Base-by-base conservation (phyloP, 495 filamentous ascomycete genomes). In the Aeminium ludgeri region DNA sequence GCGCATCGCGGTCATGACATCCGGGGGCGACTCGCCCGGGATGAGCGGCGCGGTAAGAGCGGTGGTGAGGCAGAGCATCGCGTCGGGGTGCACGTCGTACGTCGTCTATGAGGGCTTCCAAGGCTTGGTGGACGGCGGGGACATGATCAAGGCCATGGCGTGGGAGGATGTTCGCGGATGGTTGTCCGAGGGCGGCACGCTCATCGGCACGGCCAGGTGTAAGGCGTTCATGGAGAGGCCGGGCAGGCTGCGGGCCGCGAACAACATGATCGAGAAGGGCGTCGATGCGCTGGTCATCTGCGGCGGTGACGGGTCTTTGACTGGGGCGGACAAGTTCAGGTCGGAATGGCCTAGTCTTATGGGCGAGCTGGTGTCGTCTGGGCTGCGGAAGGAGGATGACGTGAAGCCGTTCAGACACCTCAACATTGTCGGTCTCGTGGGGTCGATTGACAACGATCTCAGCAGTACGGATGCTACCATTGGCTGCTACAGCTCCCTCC, bases 371-470 rank as follows among this genome's bases (percentile, higher is more conserved):
- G 75, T 92, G 16, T 49, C 68, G 17, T 77, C 56, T 4, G 70
- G 72, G 12, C 70, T 85, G 45, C 65, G 94, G 48, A 75, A 72
- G 6, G 44, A 65, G 23, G 72, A 80, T 3, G 76, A 96, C 54
- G 58, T 80, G 29, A 60, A 71, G 19, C 74, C 80, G 1, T 87
- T 80, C 62, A 66, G 69, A 45, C 72, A 86, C 40, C 68, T 99
- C 45, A 96, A 95, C 60, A 94, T 99, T 46, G 86, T 93, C 20
- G 91, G 91, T 16, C 65, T 96, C 38, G 91, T 99, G 15, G 91
- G 91, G 17, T 91, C 83, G 20, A 99, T 99, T 43, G 91, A 99
- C 67, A 99, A 99, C 56, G 91, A 99, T 55, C 80, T 99, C 64
- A 86, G 84, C 30, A 80, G 80, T 39, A 99, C 91, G 17, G 91